Evolutionary conservation across 441 rosid genomes (phyloP), one percentile per base, ranked within the genome.

Genomic region (Mallotus repandus): DNA sequence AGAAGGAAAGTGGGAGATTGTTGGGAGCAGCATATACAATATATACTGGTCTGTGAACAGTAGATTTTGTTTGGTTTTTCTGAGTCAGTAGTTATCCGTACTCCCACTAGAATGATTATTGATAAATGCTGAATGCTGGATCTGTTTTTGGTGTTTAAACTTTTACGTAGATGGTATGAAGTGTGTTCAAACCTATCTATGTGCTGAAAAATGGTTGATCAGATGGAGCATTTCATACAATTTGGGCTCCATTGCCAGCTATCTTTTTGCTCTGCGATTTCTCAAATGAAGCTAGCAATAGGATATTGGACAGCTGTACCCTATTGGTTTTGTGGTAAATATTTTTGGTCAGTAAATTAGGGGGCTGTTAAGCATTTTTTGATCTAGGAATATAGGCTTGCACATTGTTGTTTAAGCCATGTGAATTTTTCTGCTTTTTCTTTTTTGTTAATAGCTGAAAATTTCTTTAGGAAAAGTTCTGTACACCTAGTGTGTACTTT

Each of bases 151-250:
- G 35, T 29, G 12, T 50, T n/a, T 55, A n/a, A 4, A 25, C 13
- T 15, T 18, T 14, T 22, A 9, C 25, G 6, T 59, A 58, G 55
- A 11, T 59, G 10, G n/a, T n/a, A 25, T 35, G 9, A 11, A 53
- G 70, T 72, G 14, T 21, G 38, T 64, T 72, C 55, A 22, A 54
- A 63, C 55, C 16, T 55, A 41, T 69, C n/a, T 54, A 55, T 32
- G 38, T 38, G 5, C 16, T 16, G 9, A 9, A 29, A 50, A 50
- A 2, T 29, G 3, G 0, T 57, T 16, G 4, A 21, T 38, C 41
- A 38, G 41, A 38, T 38, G 41, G 41, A 38, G 41, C 41, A 38
- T 4, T 38, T 4, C 41, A 38, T 38, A 38, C 41, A 38, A 38
- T 4, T 38, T 4, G 7, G 41, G 32, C 32, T 29, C 2, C 32